These are phyloP conservation scores for Diaporthe longicolla DNA, from an alignment of 2,329 filamentous ascomycete genomes.

Conservation along the genomic window DNA sequence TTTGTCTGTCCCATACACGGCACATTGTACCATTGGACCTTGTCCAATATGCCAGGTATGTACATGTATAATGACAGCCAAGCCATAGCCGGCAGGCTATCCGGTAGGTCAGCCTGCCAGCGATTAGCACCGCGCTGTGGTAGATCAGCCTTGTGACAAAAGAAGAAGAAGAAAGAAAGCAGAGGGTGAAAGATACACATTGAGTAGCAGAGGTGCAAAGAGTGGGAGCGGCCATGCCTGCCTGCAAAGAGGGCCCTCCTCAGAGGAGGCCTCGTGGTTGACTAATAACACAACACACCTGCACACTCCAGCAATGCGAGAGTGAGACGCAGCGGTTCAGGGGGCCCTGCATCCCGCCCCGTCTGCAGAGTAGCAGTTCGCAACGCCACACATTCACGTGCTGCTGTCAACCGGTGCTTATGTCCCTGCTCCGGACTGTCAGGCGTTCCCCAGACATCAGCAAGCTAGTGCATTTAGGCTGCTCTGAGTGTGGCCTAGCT, in stretches of 20 bases:
- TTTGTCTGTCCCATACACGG: background rate
- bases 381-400: constrained; percentile 24
- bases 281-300: constrained; percentile 5
- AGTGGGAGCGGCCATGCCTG: background rate
- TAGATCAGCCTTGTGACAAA: constrained; percentile 15
- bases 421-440: constrained; percentile 10
- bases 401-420: constrained; percentile 2
- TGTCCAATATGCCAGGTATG: background rate
- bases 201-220: background rate
- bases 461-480: constrained; percentile 11
- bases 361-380: constrained; percentile 7
- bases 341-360: background rate
- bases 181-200: background rate
- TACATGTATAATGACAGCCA: background rate
- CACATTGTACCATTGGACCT: background rate
- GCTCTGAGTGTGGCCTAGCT: background rate
- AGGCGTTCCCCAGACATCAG: constrained; percentile 19
- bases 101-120: background rate
- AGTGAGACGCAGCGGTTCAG: constrained; percentile 1
- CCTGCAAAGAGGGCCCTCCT: background rate
- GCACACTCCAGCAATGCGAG: background rate
- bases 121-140: background rate
- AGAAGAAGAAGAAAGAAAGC: background rate
- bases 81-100: constrained; percentile 1
- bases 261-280: constrained; percentile 10